Conservation (phyloP, 805 yeast species). For the Soucietia sequanensis region DNA sequence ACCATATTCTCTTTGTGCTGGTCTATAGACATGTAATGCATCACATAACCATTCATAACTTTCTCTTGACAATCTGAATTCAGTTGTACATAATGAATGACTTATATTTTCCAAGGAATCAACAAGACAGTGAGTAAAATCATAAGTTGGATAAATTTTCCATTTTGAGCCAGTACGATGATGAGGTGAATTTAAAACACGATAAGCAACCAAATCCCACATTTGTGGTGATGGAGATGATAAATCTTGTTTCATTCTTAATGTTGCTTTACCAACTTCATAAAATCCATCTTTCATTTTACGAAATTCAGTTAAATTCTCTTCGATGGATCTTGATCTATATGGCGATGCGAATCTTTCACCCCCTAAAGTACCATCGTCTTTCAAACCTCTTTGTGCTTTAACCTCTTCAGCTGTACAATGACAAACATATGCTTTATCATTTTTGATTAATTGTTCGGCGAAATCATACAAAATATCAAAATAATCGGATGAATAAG, state of each 20-base stretch:
- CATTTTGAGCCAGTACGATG: constrained; percentile 96
- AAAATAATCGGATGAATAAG: constrained; percentile 95
- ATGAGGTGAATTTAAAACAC: constrained; percentile 89
- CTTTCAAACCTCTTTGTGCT: constrained; percentile 83
- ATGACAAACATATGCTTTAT: constrained; percentile 87
- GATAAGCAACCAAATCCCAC: constrained; percentile 99
- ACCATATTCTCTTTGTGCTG: constrained; percentile 98
- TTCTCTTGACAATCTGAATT: constrained; percentile 87
- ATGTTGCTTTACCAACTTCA: constrained; percentile 86
- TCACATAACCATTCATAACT: constrained; percentile 99
- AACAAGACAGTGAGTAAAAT: constrained; percentile 97
- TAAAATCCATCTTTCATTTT: constrained; percentile 89
- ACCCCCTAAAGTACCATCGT: constrained; percentile 93
- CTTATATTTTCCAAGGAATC: constrained; percentile 96
- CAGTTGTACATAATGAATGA: constrained; percentile 95
- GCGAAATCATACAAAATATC: constrained; percentile 87
- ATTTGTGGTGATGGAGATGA: constrained; percentile 92
- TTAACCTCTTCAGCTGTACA: constrained; percentile 91
- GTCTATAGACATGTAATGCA: constrained; percentile 89
- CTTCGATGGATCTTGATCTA: constrained; percentile 69
- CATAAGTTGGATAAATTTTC: constrained; percentile 98
- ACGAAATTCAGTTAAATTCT: constrained; percentile 77
- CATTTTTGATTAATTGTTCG: constrained; percentile 68
- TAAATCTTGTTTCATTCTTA: constrained; percentile 96
- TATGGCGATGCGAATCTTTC: constrained; percentile 81